phyloP scores from a whole-genome alignment of 805 yeast genomes.

The Osmozyma mogii region DNA sequence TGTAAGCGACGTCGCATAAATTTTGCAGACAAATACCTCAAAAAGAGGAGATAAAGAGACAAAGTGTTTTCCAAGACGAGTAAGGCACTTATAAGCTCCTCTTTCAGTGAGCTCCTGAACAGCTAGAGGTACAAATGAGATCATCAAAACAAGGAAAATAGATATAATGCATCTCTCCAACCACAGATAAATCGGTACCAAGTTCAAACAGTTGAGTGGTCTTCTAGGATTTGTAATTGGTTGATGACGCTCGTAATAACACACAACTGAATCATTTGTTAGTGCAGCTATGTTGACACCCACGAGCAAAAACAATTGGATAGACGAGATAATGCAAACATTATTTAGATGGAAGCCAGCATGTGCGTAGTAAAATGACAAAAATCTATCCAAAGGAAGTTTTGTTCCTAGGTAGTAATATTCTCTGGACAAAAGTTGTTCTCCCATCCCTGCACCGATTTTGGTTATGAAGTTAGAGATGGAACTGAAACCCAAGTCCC shows the following conservation, averaged over 20 bases:
- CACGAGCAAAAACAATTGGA: conserved; percentile 47
- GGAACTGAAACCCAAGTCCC: conserved; percentile 80
- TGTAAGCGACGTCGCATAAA: conserved; percentile 71
- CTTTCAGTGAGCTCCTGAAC: conserved; percentile 73
- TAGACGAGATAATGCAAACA: conserved; percentile 62
- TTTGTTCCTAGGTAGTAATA: conserved; percentile 74
- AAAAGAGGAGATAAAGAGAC: conserved; percentile 71
- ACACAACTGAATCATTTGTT: conserved; percentile 52
- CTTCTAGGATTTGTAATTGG: conserved; percentile 55
- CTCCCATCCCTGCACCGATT: conserved; percentile 90
- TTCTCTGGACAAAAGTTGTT: conserved; percentile 76
- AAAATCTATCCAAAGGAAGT: conserved; percentile 67
- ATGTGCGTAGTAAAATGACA: conserved; percentile 77
- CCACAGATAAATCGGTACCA: conserved; percentile 70
- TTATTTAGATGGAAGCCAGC: conserved; percentile 83
- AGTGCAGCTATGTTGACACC: conserved; percentile 56
- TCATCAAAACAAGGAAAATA: conserved; percentile 64
- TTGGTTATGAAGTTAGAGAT: conserved; percentile 76
- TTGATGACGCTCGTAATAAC: conserved; percentile 48
- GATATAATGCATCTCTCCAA: conserved; percentile 64
- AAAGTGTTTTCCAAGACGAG: conserved; percentile 59
- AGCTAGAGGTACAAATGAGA: conserved; percentile 66
- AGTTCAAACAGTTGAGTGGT: conserved; percentile 66
- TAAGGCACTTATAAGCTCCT: conserved; percentile 63
- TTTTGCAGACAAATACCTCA: conserved; percentile 93